Evolutionary conservation across 148 eudicot genomes (phyloP), one percentile per base, ranked within the genome.

Genomic region (Camellia sinensis): DNA sequence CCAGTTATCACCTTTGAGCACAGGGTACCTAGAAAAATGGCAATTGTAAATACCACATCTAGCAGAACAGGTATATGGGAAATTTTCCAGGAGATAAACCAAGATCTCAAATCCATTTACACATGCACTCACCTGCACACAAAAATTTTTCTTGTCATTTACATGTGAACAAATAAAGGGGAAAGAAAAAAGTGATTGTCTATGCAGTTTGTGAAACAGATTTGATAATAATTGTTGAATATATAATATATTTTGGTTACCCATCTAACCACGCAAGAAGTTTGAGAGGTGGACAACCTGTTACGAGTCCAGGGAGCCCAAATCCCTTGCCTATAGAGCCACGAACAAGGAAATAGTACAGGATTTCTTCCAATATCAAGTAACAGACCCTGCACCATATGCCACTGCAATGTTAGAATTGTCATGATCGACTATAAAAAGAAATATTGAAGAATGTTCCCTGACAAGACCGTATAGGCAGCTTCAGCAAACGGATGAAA

Each of bases 361-460:
- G 88, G 92, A 83, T 89, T 91, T 85, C 97, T 88, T 80, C 97
- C 97, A 80, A 93, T 84, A 87, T 93, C 97, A 80, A 93, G 97
- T 78, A 91, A 81, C 46, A 88, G 91, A 75, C 97, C 94, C 97
- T 93, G 88, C 79, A 82, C 56, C 50, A 87, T 71, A 54, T 3
- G 46, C 37, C 14, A 8, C 29, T 45, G 69, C 57, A 73, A 53
- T 37, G 10, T 53, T 19, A 45, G 52, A 71, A 60, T 18, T 68
- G 17, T 7, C 74, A 74, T 45, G 52, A 68, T 40, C 72, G 43
- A 22, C 48, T 43, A 46, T 10, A 22, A 78, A 60, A 37, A 41
- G 67, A 70, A 76, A 45, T 45, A 80, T 40, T 59, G 4, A 61
- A 72, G 73, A 9, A 57, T 76, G 18, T 21, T 46, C 7, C 75